Percentiles rank a stretch among this genome's conserved stretches.
These are phyloP conservation scores for Abortiporus biennis DNA, from an alignment of 1,284 basidiomycete genomes.

Conservation along the genomic window DNA sequence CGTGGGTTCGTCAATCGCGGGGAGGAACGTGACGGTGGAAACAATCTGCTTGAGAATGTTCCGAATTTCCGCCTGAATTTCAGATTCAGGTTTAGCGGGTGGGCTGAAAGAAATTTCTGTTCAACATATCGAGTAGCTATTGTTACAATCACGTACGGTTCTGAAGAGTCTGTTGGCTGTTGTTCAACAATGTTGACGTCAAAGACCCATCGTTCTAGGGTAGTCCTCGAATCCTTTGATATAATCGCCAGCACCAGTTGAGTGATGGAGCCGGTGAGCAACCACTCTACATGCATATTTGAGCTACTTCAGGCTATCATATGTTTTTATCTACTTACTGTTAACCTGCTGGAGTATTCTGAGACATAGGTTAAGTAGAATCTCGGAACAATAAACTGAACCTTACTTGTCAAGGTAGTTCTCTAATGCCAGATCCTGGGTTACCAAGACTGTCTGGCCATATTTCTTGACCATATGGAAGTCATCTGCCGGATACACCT, in stretches of 20 bases:
- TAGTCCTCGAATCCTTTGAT: slow-evolving; percentile 86
- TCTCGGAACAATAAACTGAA: slow-evolving; percentile 2
- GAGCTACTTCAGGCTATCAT: slow-evolving; percentile 1
- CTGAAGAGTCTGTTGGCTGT: slow-evolving; percentile 34
- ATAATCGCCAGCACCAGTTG: slow-evolving; percentile 96
- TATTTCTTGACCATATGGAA: slow-evolving; percentile 99
- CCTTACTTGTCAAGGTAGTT: slow-evolving; percentile 82
- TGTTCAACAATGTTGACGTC: slow-evolving; percentile 81
- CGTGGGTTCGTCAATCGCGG: slow-evolving; percentile 92
- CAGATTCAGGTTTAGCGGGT: slow-evolving; percentile 73
- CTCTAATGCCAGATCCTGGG: slow-evolving; percentile 88
- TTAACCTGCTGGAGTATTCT: slow-evolving; percentile 90
- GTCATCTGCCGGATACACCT: slow-evolving; percentile 96
- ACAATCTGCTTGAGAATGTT: slow-evolving; percentile 99
- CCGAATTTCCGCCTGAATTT: slow-evolving; percentile 96
- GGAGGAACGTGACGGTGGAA: slow-evolving; percentile 92
- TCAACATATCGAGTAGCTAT: background rate
- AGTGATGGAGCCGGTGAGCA: slow-evolving; percentile 84
- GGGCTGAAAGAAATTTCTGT: slow-evolving; percentile 26
- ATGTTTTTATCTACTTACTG: too few relatives aligned
- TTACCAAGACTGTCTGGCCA: slow-evolving; percentile 92
- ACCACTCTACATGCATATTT: slow-evolving; percentile 62
- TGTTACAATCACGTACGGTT: slow-evolving; percentile 35
- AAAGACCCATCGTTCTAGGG: slow-evolving; percentile 98
- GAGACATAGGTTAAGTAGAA: background rate